A percentile compares a stretch with the other conserved stretches of the same genome.
These are phyloP conservation scores for Darksidea phi DNA, from an alignment of 495 filamentous ascomycete genomes.

Conservation along the genomic window DNA sequence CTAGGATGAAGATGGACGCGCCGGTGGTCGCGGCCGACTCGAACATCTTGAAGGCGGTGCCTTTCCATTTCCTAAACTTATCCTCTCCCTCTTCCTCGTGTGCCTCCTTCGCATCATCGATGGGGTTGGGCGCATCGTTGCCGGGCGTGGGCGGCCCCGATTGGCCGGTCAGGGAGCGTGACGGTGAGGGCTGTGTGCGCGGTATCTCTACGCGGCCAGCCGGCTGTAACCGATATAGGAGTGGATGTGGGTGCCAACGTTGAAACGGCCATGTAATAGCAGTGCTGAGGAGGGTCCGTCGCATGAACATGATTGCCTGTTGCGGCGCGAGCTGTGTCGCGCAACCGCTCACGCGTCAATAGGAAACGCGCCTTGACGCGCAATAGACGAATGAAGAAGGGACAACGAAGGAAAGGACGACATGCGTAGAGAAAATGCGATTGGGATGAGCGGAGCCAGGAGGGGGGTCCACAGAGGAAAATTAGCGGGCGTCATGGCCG, in stretches of 20 bases:
- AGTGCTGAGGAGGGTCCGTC: constrained; percentile 2
- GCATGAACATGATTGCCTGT: constrained; percentile 20
- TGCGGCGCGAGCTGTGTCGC: constrained; percentile 19
- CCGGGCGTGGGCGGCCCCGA: constrained; percentile 30
- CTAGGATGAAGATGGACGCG: constrained; percentile 80
- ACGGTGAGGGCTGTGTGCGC: background rate
- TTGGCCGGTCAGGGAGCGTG: constrained; percentile 22
- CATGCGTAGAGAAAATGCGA: constrained; percentile 18
- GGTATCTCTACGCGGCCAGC: constrained; percentile 5
- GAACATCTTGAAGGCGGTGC: constrained; percentile 71
- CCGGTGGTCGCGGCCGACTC: constrained; percentile 83
- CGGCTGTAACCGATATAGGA: constrained; percentile 9
- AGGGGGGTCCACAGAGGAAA: background rate
- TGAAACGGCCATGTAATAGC: constrained; percentile 16
- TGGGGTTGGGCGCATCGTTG: constrained; percentile 34
- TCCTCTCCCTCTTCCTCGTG: constrained; percentile 1
- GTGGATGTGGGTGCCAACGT: background rate
- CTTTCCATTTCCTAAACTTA: constrained; percentile 40
- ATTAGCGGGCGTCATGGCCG: too few species aligned
- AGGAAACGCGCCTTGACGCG: background rate
- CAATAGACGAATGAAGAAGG: background rate
- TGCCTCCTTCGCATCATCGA: constrained; percentile 32
- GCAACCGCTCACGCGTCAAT: background rate
- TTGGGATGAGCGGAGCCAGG: constrained; percentile 2
- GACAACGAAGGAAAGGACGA: constrained; percentile 1